Evolutionary conservation across 1,139 yeast species (phyloP).

Genomic region (Geotrichum candidum): DNA sequence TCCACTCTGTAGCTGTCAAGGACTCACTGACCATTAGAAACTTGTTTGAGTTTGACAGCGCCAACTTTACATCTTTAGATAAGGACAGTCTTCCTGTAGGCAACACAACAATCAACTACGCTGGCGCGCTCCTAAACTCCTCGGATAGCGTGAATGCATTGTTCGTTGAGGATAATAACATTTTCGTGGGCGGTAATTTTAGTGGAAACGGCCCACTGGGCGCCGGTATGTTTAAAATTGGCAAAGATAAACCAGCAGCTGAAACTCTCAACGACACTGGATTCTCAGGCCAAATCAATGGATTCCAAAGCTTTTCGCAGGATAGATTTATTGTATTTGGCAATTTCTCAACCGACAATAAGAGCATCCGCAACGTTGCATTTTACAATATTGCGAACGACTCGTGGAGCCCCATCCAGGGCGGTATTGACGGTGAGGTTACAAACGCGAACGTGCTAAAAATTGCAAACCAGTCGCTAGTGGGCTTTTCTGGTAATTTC

Average conservation of each 20-base stretch:
- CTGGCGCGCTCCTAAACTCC: slow-evolving; percentile 41
- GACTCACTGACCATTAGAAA: slow-evolving; percentile 51
- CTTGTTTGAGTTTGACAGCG: slow-evolving; percentile 70
- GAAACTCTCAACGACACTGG: slow-evolving; percentile 32
- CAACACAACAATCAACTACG: slow-evolving; percentile 57
- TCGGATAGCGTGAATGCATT: slow-evolving; percentile 14
- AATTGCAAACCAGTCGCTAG: slow-evolving; percentile 33
- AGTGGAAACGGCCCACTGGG: slow-evolving; percentile 31
- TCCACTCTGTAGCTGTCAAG: slow-evolving; percentile 40
- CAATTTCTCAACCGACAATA: slow-evolving; percentile 30
- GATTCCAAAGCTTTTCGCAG: slow-evolving; percentile 8
- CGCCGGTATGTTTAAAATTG: slow-evolving; percentile 26
- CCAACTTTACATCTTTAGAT: slow-evolving; percentile 50
- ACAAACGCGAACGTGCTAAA: slow-evolving; percentile 25
- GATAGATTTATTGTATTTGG: slow-evolving; percentile 38
- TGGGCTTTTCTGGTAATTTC: slow-evolving; percentile 36
- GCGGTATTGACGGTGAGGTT: slow-evolving; percentile 29
- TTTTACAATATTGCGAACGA: slow-evolving; percentile 26
- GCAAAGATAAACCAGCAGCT: slow-evolving; percentile 24
- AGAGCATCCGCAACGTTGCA: slow-evolving; percentile 19
- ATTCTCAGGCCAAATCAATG: slow-evolving; percentile 32
- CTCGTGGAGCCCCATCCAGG: slow-evolving; percentile 25
- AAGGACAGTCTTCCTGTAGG: slow-evolving; percentile 44
- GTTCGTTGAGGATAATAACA: slow-evolving; percentile 20
- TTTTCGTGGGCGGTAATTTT: slow-evolving; percentile 52